A percentile compares a stretch with the other conserved stretches of the same genome.
Conservation (phyloP, 225 moss, liverwort and hornwort species). For the Takakia lepidozioides region DNA sequence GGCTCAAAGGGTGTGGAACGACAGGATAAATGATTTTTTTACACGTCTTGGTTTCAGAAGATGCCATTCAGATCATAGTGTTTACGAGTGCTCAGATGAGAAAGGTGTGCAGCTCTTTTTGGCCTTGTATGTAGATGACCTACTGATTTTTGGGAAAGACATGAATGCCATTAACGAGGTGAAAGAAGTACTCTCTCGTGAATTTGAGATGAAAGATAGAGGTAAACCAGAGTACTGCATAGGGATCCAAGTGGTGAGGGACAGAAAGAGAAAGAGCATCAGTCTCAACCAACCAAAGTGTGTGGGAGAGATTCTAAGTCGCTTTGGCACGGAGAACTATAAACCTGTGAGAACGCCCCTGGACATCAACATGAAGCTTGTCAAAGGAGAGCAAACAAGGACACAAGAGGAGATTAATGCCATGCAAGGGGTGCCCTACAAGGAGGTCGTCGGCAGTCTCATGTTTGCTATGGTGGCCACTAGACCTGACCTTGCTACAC, state of each 20-base stretch:
- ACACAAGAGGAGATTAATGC: neutral
- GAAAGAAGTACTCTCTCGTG: neutral
- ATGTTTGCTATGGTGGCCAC: slow-evolving; percentile 8
- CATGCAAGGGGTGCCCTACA: neutral
- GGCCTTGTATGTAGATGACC: slow-evolving; percentile 2
- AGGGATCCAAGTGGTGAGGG: slow-evolving; percentile 3
- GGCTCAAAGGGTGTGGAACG: neutral
- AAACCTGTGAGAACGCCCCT: neutral
- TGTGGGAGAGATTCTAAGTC: neutral
- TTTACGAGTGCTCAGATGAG: neutral
- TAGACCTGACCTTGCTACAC: slow-evolving; percentile 3
- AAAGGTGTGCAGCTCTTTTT: neutral
- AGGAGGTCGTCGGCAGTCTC: neutral
- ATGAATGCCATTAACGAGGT: neutral
- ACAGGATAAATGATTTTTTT: neutral
- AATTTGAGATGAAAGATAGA: slow-evolving; percentile 5
- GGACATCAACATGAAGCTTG: slow-evolving; percentile 2
- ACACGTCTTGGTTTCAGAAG: neutral
- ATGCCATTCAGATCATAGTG: neutral
- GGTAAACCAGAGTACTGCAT: slow-evolving; percentile 2
- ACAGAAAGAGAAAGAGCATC: neutral
- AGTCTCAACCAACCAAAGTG: neutral
- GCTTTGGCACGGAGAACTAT: slow-evolving; percentile 1
- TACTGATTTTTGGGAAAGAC: slow-evolving; percentile 1
- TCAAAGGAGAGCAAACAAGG: neutral